These are phyloP conservation scores for Rosellinia necatrix DNA, from an alignment of 2,329 filamentous ascomycete genomes.

Conservation along the genomic window DNA sequence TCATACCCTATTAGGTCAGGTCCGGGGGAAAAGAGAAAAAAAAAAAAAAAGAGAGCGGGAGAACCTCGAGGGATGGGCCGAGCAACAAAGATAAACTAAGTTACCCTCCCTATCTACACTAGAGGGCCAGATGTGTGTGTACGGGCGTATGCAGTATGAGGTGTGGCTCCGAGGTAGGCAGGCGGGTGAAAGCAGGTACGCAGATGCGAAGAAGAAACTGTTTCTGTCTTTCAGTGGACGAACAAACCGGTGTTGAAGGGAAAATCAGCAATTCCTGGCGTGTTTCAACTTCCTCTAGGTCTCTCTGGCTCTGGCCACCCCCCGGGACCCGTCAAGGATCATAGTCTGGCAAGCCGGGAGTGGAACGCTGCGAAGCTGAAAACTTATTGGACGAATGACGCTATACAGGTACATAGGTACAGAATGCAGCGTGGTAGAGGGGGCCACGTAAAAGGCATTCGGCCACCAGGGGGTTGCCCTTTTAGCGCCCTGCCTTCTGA, in stretches of 20 bases:
- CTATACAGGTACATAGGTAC: conserved; percentile 1
- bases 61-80: too few species aligned
- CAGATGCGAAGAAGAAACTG: conserved; percentile 2
- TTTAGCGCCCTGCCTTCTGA: conserved; percentile 15
- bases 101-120: too few species aligned
- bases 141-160: too few species aligned
- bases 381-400: conserved; percentile 23
- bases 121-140: too few species aligned
- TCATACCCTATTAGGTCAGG: background rate
- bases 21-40: background rate
- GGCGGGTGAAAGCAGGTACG: background rate
- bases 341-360: conserved; percentile 13
- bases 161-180: too few species aligned
- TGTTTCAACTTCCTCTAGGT: conserved; percentile 29
- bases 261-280: conserved; percentile 22
- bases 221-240: background rate
- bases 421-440: too few species aligned
- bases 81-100: too few species aligned
- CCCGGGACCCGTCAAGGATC: conserved; percentile 14
- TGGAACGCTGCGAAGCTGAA: conserved; percentile 20
- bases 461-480: conserved; percentile 3
- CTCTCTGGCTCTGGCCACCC: conserved; percentile 1
- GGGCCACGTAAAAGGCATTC: conserved; percentile 15
- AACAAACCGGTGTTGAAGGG: conserved; percentile 12
- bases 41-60: background rate